Evolutionary conservation across 2,329 filamentous ascomycete species (phyloP).

Genomic region (Fusarium aywerte): DNA sequence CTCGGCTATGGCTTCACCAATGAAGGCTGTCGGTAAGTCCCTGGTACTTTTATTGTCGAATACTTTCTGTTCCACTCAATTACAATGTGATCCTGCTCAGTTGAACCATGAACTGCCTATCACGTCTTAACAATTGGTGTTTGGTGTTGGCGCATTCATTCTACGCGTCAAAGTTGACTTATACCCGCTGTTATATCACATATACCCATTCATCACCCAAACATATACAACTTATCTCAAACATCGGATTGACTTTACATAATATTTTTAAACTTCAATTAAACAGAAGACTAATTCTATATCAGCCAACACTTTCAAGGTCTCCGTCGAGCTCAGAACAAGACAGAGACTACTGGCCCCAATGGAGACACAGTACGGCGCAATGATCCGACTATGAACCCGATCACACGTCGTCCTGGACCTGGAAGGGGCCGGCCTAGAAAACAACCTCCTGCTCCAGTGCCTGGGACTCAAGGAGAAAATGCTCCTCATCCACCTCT

Average conservation of each 20-base stretch:
- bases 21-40: conserved; percentile 70
- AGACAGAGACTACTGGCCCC: conserved; percentile 57
- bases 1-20: conserved; percentile 72
- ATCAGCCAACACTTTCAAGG: conserved; percentile 70
- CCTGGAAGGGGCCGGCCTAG: conserved; percentile 66
- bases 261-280: background rate
- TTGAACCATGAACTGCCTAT: background rate
- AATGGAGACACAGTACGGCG: conserved; percentile 52
- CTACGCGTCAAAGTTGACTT: conserved; percentile 24
- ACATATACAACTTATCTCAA: background rate
- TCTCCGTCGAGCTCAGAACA: conserved; percentile 65
- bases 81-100: background rate
- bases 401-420: conserved; percentile 69
- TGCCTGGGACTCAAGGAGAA: conserved; percentile 22
- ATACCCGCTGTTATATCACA: conserved; percentile 9
- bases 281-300: conserved; percentile 25
- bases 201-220: background rate
- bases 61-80: background rate
- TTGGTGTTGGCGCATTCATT: conserved; percentile 3
- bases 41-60: conserved; percentile 10
- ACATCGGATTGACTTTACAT: background rate
- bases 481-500: conserved; percentile 17
- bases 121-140: conserved; percentile 12
- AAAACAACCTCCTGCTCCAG: conserved; percentile 53
- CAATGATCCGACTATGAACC: conserved; percentile 64